Conservation (phyloP, 1,284 basidiomycete species). For the Neotropicomus parvogracilis region DNA sequence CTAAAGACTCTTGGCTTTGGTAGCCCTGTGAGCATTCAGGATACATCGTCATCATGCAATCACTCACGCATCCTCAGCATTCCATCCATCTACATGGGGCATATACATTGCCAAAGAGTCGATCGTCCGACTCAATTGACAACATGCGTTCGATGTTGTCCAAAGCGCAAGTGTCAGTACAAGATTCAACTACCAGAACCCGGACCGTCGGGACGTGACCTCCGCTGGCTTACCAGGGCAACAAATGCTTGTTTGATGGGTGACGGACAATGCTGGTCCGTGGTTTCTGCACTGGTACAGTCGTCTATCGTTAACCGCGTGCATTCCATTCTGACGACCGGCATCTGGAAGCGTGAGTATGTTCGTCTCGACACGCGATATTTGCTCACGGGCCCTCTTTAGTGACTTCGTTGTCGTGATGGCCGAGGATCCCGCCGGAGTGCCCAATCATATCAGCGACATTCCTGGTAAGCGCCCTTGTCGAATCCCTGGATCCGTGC, state of each 20-base stretch:
- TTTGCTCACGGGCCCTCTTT: not conserved
- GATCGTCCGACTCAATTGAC: constrained; percentile 7
- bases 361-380: not conserved
- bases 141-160: constrained; percentile 37
- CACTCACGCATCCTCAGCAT: constrained; percentile 26
- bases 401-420: no score
- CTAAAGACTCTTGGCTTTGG: constrained; percentile 16
- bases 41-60: not conserved
- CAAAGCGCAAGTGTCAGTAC: constrained; percentile 25
- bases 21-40: constrained; percentile 19
- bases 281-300: constrained; percentile 47
- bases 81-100: constrained; percentile 44
- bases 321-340: not conserved
- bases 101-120: constrained; percentile 16
- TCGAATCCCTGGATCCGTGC: not conserved
- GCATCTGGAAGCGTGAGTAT: constrained; percentile 22
- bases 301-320: not conserved
- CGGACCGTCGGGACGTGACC: constrained; percentile 36
- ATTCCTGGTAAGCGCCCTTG: constrained; percentile 15
- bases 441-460: constrained; percentile 10
- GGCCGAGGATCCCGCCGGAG: constrained; percentile 20
- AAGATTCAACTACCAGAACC: constrained; percentile 42
- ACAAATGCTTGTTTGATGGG: constrained; percentile 34
- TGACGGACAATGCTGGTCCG: constrained; percentile 37
- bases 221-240: constrained; percentile 28